A percentile compares a stretch with the other conserved stretches of the same genome.
These are phyloP conservation scores for Suillus clintonianus DNA, from an alignment of 768 basidiomycete species.

Conservation along the genomic window DNA sequence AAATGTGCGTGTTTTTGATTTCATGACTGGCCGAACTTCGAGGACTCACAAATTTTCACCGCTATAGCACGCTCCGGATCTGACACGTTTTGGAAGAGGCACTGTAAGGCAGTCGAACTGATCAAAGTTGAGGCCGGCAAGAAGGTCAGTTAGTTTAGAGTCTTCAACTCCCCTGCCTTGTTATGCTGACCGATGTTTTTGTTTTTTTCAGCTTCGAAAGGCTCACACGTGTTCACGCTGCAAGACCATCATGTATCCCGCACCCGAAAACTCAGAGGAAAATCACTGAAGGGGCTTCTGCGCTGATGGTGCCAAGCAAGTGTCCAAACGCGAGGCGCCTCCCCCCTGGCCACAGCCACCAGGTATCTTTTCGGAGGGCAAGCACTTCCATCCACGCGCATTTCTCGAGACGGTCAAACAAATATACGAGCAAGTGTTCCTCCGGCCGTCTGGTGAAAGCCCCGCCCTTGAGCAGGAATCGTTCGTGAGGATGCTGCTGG, in stretches of 20 bases:
- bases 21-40: conserved; percentile 9
- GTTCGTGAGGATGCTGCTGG: too few relatives aligned
- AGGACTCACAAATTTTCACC: background rate
- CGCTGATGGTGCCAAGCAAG: background rate
- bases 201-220: background rate
- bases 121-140: too few relatives aligned
- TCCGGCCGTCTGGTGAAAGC: too few relatives aligned
- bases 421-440: too few relatives aligned
- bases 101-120: too few relatives aligned
- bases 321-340: background rate
- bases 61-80: too few relatives aligned
- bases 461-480: too few relatives aligned
- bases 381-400: background rate
- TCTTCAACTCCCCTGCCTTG: too few relatives aligned
- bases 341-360: conserved; percentile 8
- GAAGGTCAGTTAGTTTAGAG: too few relatives aligned
- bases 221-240: conserved; percentile 8
- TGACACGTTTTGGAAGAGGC: too few relatives aligned
- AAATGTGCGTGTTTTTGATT: conserved; percentile 5
- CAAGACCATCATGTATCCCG: conserved; percentile 13
- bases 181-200: too few relatives aligned
- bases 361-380: background rate
- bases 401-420: too few relatives aligned
- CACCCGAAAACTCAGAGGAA: conserved; percentile 2
- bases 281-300: conserved; percentile 11